Base-by-base conservation (phyloP, 73 alveolate genomes). In the Blepharisma stoltei region DNA sequence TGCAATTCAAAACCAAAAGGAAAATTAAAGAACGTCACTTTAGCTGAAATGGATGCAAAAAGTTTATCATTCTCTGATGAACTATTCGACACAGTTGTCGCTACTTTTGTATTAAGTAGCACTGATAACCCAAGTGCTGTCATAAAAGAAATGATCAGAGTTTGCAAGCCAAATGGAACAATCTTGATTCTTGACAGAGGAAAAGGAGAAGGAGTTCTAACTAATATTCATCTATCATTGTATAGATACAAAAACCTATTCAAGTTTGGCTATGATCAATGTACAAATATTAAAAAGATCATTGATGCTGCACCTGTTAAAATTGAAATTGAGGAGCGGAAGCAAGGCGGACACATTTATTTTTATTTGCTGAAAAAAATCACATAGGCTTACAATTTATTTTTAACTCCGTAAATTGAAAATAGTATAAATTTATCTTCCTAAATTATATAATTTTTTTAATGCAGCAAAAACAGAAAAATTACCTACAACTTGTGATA, bases 21-120 rank as follows among this genome's bases (percentile, higher is more conserved):
- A 60, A 60, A 23, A 14, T n/a, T 21, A 23, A 60, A 60, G 21
- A 52, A 52, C 32, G 18, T n/a, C 2, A 52, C 67, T 20, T 23
- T 60, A 8, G 48, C 20, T 60, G 21, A 60, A 21, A 60, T 60
- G 76, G 54, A 60, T 23, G 76, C 41, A 21, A 60, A 60, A 60
- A 11, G 49, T 11, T 27, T 60, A 11, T 11, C 11, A 60, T 23
- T 60, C 21, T n/a, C n/a, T 11, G 65, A 60, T 23, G 76, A 60
- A 60, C 11, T 8, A 18, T 60, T 23, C 21, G 76, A 60, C 21
- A 18, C 54, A 8, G 48, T 60, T 60, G 76, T 60, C n/a, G n/a
- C 48, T 23, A 60, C 76, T 4, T 60, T 60, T 60, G 76, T 60
- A 18, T 27, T 60, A 60, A 60, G 76, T 23, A 23, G 76, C 48